phyloP scores from a whole-genome alignment of 441 rosid species.

The Jatropha multifida region DNA sequence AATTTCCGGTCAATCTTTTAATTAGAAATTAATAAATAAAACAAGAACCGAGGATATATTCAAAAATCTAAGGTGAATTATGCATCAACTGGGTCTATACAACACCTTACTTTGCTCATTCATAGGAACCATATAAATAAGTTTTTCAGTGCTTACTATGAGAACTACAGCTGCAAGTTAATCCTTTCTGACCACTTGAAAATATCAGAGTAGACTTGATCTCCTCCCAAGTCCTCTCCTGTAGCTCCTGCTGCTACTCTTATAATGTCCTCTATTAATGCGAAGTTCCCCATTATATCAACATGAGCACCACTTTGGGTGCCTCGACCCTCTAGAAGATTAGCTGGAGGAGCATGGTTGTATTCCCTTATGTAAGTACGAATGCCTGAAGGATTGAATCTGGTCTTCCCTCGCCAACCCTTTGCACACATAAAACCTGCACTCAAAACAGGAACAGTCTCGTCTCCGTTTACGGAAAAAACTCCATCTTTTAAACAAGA shows the following conservation, averaged over 20 bases:
- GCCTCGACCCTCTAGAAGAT: constrained; percentile 86
- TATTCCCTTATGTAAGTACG: constrained; percentile 74
- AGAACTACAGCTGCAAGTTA: constrained; percentile 51
- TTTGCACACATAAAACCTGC: constrained; percentile 93
- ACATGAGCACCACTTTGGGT: constrained; percentile 92
- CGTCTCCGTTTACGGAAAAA: constrained; percentile 79
- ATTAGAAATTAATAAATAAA: not conserved
- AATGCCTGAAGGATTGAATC: constrained; percentile 88
- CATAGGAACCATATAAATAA: not conserved
- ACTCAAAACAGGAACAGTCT: constrained; percentile 89
- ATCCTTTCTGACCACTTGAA: constrained; percentile 82
- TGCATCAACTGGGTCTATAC: not conserved
- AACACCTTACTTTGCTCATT: not conserved
- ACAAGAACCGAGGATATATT: no score
- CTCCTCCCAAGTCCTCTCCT: constrained; percentile 77
- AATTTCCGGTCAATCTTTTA: not conserved
- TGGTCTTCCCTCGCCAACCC: constrained; percentile 95
- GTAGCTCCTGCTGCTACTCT: constrained; percentile 88
- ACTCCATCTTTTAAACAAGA: constrained; percentile 84
- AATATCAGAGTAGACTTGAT: constrained; percentile 76
- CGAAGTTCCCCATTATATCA: constrained; percentile 97
- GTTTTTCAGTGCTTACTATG: not conserved
- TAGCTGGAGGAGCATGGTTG: constrained; percentile 78
- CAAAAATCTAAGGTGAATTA: not conserved
- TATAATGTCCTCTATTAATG: constrained; percentile 78